Evolutionary conservation across 75 land plant genomes (phyloP).

Genomic region (Isoetes taiwanensis): DNA sequence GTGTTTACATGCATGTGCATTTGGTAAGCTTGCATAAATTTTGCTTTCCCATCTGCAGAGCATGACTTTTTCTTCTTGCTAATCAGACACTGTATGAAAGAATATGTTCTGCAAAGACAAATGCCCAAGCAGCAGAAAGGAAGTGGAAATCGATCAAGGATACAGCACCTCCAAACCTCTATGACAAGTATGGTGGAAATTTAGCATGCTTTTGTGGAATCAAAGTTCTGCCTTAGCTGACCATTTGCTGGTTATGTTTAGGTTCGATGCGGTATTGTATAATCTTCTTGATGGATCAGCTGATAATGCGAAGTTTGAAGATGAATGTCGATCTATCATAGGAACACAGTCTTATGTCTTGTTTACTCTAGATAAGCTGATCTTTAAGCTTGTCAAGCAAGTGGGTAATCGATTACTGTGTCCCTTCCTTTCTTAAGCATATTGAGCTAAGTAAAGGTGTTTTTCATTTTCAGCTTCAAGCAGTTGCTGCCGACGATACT

Average conservation of each 20-base stretch:
- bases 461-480: slow-evolving; percentile 51
- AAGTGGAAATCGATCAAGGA: slow-evolving; percentile 62
- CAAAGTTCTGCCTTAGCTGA: too few relatives aligned
- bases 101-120: slow-evolving; percentile 63
- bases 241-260: too few relatives aligned
- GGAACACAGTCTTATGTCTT: slow-evolving; percentile 95
- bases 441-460: too few relatives aligned
- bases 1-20: too few relatives aligned
- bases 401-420: too few relatives aligned
- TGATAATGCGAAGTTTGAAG: slow-evolving; percentile 90
- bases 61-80: background rate
- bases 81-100: slow-evolving; percentile 84
- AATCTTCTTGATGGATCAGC: slow-evolving; percentile 81
- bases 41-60: too few relatives aligned
- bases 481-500: slow-evolving; percentile 65
- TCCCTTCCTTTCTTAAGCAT: too few relatives aligned
- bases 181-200: too few relatives aligned
- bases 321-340: slow-evolving; percentile 93
- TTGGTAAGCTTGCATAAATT: too few relatives aligned
- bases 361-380: slow-evolving; percentile 85
- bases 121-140: slow-evolving; percentile 58
- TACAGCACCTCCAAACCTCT: slow-evolving; percentile 43
- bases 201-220: too few relatives aligned
- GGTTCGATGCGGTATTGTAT: slow-evolving; percentile 61
- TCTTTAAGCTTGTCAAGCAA: slow-evolving; percentile 87